Percentiles rank a stretch among this genome's conserved stretches.
Evolutionary conservation across 305 asterid species (phyloP).

Genomic region (Solanum hybrid): DNA sequence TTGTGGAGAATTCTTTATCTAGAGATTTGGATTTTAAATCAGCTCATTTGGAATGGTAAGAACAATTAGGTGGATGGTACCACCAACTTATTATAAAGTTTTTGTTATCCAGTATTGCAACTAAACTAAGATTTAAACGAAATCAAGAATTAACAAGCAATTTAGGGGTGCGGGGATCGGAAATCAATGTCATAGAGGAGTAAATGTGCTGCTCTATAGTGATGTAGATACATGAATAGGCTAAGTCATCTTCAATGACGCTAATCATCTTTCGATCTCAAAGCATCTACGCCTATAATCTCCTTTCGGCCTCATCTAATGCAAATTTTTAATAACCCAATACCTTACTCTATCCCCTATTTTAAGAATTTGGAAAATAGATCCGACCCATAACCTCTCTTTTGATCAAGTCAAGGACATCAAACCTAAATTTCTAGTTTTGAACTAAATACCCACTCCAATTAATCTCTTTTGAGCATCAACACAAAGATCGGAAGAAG

Average conservation of each 20-base stretch:
- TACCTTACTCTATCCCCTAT: too few relatives aligned
- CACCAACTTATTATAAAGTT: background rate
- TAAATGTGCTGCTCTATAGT: too few relatives aligned
- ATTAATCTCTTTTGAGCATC: background rate
- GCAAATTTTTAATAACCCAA: too few relatives aligned
- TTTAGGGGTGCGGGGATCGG: background rate
- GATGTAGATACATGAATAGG: too few relatives aligned
- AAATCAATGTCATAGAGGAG: background rate
- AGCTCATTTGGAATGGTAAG: background rate
- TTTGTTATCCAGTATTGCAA: background rate
- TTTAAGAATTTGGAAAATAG: too few relatives aligned
- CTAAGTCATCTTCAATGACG: too few relatives aligned
- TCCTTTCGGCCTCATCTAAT: too few relatives aligned
- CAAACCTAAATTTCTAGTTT: background rate
- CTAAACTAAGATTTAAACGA: background rate
- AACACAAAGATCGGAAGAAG: background rate
- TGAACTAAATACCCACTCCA: background rate
- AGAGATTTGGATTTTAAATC: background rate
- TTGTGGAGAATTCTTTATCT: too few relatives aligned
- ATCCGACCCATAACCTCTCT: background rate
- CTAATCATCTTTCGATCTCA: too few relatives aligned
- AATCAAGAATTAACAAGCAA: background rate
- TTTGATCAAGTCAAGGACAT: background rate
- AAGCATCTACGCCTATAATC: too few relatives aligned
- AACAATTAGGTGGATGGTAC: background rate